Base-by-base conservation (phyloP, 1,284 basidiomycete genomes). In the Pascua sp. region DNA sequence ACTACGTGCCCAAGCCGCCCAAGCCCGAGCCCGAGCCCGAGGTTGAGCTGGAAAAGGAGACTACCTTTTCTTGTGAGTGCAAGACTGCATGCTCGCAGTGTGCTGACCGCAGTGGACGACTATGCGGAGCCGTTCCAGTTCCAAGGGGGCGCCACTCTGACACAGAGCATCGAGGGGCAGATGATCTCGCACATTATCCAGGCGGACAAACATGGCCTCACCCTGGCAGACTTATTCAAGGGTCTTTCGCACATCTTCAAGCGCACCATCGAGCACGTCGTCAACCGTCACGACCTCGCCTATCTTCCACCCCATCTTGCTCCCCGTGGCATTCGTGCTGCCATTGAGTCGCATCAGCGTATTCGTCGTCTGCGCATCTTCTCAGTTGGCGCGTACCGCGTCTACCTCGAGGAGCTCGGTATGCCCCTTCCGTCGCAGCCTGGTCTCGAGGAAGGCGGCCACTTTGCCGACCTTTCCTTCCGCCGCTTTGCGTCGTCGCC, bases 341-440 rank as follows among this genome's bases (percentile, higher is more conserved):
- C 62, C 39, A 71, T 73, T 55, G 73, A 75, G 56, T 65, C 62
- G 2, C 47, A 53, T 24, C 65, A 66, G 8, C 65, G 67, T 39
- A 68, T 73, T 53, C 65, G 70, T 5, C 69, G 73, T 16, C 52
- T 73, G 5, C 61, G 71, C 15, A 47, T 65, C 2, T 72, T 67
- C 57, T 54, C 61, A 7, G 53, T 63, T 1, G 51, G 55, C 17
- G 57, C 59, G 5, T 73, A 67, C 52, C 65, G 61, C 17, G 40
- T 63, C 24, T 56, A 65, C 52, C 60, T 72, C 64, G 45, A 48
- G 2, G 47, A 48, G 24, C 51, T 63, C 10, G 63, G 64, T 39
- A 65, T 65, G 11, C 47, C 53, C 8, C 46, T 65, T 9, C 54
- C 65, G 1, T 59, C 67, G 10, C 57, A 59, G 8, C 49, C 56